Conservation (phyloP, 495 filamentous ascomycete genomes). For the Thermochaetoides thermophila region DNA sequence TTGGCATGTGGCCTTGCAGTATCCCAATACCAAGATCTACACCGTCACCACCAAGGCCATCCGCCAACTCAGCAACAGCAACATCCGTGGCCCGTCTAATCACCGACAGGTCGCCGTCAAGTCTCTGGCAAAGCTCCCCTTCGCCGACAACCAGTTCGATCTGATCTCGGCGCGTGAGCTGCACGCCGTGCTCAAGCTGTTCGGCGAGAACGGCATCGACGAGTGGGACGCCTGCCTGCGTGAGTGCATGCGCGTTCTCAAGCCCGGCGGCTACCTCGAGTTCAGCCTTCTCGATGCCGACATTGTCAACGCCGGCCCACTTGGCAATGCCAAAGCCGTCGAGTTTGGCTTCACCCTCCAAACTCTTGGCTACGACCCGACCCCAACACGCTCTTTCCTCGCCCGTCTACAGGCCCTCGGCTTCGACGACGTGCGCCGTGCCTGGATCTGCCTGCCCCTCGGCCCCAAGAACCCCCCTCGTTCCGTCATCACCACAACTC, state of each 20-base stretch:
- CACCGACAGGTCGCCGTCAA: constrained; percentile 67
- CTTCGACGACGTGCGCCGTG: constrained; percentile 67
- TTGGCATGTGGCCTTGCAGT: constrained; percentile 77
- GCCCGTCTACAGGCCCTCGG: constrained; percentile 54
- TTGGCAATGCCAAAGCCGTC: constrained; percentile 62
- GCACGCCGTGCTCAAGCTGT: constrained; percentile 63
- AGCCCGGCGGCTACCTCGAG: constrained; percentile 84
- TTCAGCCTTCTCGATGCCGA: constrained; percentile 81
- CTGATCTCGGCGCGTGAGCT: constrained; percentile 84
- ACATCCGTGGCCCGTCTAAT: constrained; percentile 69
- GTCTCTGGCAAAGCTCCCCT: constrained; percentile 67
- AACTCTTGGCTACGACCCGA: constrained; percentile 74
- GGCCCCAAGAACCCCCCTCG: constrained; percentile 40
- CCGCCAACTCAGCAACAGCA: constrained; percentile 48
- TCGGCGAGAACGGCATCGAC: constrained; percentile 45
- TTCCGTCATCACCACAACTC: constrained; percentile 18
- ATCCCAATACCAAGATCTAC: constrained; percentile 71
- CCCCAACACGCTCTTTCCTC: constrained; percentile 66
- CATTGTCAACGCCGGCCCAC: constrained; percentile 65
- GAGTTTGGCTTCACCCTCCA: constrained; percentile 82
- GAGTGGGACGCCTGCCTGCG: constrained; percentile 76
- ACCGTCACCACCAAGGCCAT: constrained; percentile 60
- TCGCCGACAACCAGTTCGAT: constrained; percentile 78
- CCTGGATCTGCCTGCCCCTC: constrained; percentile 84
- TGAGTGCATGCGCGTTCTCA: constrained; percentile 81